phyloP scores from a whole-genome alignment of 2,329 filamentous ascomycete genomes.

The Xylariaceae sp. region DNA sequence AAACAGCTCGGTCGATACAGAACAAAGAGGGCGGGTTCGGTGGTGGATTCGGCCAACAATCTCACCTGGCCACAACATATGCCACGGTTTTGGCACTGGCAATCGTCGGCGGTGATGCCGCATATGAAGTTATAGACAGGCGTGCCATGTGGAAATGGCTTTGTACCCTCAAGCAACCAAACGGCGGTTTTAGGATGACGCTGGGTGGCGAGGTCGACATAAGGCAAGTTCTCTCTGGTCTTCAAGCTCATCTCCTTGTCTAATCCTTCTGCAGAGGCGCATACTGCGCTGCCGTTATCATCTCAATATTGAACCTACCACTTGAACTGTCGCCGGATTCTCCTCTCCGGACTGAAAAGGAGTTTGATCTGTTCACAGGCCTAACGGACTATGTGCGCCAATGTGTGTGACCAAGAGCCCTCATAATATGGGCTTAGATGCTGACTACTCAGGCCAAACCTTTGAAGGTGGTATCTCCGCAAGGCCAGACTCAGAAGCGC shows the following conservation, averaged over 20 bases:
- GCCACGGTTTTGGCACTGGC: slow-evolving; percentile 75
- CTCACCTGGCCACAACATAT: slow-evolving; percentile 87
- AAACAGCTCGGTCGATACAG: slow-evolving; percentile 77
- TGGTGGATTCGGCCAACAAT: slow-evolving; percentile 85
- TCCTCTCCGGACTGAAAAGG: slow-evolving; percentile 59
- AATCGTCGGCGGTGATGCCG: slow-evolving; percentile 70
- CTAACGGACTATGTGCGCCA: slow-evolving; percentile 75
- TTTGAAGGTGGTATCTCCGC: slow-evolving; percentile 92
- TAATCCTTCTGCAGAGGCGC: slow-evolving; percentile 60
- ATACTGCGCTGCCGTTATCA: slow-evolving; percentile 83
- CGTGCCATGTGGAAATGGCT: slow-evolving; percentile 89
- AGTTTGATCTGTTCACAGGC: slow-evolving; percentile 64
- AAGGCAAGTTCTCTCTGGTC: slow-evolving; percentile 54
- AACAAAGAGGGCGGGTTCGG: slow-evolving; percentile 83
- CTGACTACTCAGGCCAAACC: slow-evolving; percentile 65
- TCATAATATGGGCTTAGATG: slow-evolving; percentile 14
- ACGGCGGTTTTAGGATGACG: slow-evolving; percentile 87
- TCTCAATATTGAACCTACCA: slow-evolving; percentile 79
- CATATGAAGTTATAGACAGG: slow-evolving; percentile 74
- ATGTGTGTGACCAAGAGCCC: slow-evolving; percentile 54
- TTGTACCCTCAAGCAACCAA: slow-evolving; percentile 75
- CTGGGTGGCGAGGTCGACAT: slow-evolving; percentile 89
- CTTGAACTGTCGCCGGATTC: slow-evolving; percentile 71
- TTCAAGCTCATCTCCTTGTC: slow-evolving; percentile 9
- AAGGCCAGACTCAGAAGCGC: slow-evolving; percentile 82